Conservation (phyloP, 2,329 filamentous ascomycete genomes). For the Mycosphaerella sp. region DNA sequence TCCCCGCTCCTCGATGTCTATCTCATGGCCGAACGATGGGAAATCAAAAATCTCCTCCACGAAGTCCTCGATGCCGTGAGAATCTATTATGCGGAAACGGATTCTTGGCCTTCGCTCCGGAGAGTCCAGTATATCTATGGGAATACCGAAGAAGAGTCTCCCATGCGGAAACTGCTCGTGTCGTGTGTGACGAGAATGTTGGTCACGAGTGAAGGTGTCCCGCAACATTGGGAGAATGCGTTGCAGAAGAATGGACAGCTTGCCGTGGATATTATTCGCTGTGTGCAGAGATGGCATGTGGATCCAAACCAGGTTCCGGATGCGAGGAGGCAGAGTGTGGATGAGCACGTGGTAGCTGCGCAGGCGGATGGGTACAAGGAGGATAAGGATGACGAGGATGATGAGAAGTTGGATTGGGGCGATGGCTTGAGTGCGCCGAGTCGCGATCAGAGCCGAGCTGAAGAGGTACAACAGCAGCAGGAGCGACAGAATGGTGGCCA, state of each 20-base stretch:
- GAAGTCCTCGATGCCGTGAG: conserved; percentile 48
- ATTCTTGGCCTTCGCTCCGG: conserved; percentile 48
- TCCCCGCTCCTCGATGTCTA: conserved; percentile 49
- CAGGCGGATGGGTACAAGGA: conserved; percentile 34
- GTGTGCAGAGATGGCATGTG: conserved; percentile 51
- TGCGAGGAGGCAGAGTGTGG: conserved; percentile 41
- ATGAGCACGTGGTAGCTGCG: conserved; percentile 35
- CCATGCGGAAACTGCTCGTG: conserved; percentile 37
- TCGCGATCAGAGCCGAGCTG: conserved; percentile 15
- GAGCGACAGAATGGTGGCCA: background rate
- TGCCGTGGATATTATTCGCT: conserved; percentile 50
- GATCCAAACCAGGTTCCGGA: conserved; percentile 46
- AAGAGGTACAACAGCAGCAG: conserved; percentile 2
- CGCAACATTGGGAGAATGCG: conserved; percentile 50
- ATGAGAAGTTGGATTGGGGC: conserved; percentile 23
- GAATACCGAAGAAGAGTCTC: conserved; percentile 29
- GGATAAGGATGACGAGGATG: conserved; percentile 20
- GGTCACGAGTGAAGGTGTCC: conserved; percentile 46
- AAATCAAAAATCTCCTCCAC: conserved; percentile 43
- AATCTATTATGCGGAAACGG: conserved; percentile 48
- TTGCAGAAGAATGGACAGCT: conserved; percentile 50
- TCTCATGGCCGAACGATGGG: conserved; percentile 50
- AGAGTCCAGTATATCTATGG: conserved; percentile 44
- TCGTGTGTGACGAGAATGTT: conserved; percentile 47
- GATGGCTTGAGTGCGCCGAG: conserved; percentile 16